A percentile compares a stretch with the other conserved stretches of the same genome.
Evolutionary conservation across 805 yeast species (phyloP).

Genomic region (Candida ovalis): DNA sequence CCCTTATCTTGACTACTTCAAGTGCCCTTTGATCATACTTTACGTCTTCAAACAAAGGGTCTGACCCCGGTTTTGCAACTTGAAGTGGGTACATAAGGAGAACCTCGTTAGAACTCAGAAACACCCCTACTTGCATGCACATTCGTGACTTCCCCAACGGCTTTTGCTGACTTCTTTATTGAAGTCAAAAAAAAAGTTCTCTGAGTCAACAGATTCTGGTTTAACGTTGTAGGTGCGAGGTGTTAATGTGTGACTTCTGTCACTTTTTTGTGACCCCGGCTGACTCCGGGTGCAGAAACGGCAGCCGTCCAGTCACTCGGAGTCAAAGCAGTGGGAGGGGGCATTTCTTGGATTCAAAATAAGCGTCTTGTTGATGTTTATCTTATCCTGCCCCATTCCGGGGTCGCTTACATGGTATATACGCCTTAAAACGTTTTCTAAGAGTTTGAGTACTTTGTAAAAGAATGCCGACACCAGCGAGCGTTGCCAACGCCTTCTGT

Average conservation of each 20-base stretch:
- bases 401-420: neutral
- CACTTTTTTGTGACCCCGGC: neutral
- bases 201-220: neutral
- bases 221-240: neutral
- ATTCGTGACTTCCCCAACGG: neutral
- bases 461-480: neutral
- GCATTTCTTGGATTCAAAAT: neutral
- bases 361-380: neutral
- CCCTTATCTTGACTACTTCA: too few relatives aligned
- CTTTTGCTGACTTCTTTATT: neutral
- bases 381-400: neutral
- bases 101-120: neutral
- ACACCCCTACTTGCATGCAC: neutral
- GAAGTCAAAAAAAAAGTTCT: neutral
- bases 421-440: neutral
- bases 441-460: neutral
- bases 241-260: neutral
- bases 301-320: neutral
- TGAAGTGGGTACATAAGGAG: neutral
- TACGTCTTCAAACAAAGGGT: neutral
- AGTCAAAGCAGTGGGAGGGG: neutral
- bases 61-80: neutral
- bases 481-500: neutral
- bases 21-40: neutral
- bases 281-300: neutral